Percentiles rank a stretch among this genome's conserved stretches.
Evolutionary conservation across 164 flowering plant species (phyloP).

Genomic region (Vitis vinifera): ASM3070453v1 NC_081818.1:24927501-24928000

Average conservation of each 20-base stretch:
- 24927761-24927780: slow-evolving; percentile 76
- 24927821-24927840: not conserved
- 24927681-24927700: slow-evolving; percentile 9
- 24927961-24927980: too few relatives aligned
- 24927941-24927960: too few relatives aligned
- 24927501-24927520: slow-evolving; percentile 77
- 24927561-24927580: slow-evolving; percentile 83
- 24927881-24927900: not conserved
- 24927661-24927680: slow-evolving; percentile 76
- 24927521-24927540: slow-evolving; percentile 85
- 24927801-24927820: slow-evolving; percentile 81
- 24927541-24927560: slow-evolving; percentile 87
- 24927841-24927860: not conserved
- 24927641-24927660: slow-evolving; percentile 75
- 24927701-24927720: not conserved
- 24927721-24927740: not conserved
- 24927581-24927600: slow-evolving; percentile 87
- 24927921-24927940: too few relatives aligned
- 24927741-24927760: slow-evolving; percentile 6
- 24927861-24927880: not conserved
- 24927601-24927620: slow-evolving; percentile 85
- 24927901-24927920: not conserved
- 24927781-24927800: slow-evolving; percentile 82
- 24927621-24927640: slow-evolving; percentile 73
- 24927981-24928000: too few relatives aligned